A percentile compares a stretch with the other conserved stretches of the same genome.
phyloP scores from a whole-genome alignment of 1,139 yeast genomes.

The Schizosaccharomyces versatilis region DNA sequence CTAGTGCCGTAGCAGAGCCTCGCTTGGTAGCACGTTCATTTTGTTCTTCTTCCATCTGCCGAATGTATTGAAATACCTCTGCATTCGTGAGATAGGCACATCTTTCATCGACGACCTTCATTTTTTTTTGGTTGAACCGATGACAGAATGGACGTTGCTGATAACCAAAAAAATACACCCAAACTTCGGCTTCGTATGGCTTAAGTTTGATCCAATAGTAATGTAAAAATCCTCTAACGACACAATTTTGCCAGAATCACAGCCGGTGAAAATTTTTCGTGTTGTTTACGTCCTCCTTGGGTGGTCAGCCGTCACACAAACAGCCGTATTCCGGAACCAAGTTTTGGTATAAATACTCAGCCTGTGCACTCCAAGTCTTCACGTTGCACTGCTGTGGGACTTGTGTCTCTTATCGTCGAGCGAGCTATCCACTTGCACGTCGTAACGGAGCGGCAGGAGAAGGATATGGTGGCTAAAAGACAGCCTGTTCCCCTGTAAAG shows the following conservation, averaged over 20 bases:
- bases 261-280: neutral
- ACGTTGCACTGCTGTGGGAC: conserved; percentile 2
- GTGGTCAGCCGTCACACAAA: neutral
- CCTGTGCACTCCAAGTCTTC: neutral
- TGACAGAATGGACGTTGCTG: neutral
- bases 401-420: neutral
- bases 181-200: neutral
- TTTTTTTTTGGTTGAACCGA: neutral
- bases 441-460: conserved; percentile 2
- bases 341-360: neutral
- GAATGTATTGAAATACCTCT: neutral
- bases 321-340: neutral
- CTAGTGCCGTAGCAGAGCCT: neutral
- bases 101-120: neutral
- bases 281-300: neutral
- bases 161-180: neutral
- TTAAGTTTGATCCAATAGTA: neutral
- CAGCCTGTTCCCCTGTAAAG: neutral
- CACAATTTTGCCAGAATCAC: neutral
- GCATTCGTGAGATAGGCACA: neutral
- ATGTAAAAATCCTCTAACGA: neutral
- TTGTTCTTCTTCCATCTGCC: conserved; percentile 2
- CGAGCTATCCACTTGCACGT: neutral
- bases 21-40: neutral
- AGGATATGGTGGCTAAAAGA: neutral